phyloP scores from a whole-genome alignment of 106 monocot species.

The Amphibolis antarctica region DNA sequence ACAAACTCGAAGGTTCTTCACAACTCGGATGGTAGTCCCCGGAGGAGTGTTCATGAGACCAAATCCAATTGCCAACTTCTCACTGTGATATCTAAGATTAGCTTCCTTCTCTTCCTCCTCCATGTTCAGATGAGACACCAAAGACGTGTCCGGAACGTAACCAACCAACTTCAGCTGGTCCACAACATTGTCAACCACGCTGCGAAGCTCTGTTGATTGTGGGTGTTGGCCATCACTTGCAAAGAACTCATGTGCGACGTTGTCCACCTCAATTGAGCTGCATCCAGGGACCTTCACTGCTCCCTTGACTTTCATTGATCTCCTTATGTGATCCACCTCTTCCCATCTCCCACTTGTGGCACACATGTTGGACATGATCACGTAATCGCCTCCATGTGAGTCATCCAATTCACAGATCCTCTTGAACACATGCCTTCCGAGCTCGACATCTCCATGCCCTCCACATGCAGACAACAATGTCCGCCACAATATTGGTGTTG shows the following conservation, averaged over 20 bases:
- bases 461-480: constrained; percentile 51
- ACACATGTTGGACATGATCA: constrained; percentile 63
- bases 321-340: constrained; percentile 39
- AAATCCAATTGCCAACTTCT: constrained; percentile 78
- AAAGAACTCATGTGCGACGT: constrained; percentile 69
- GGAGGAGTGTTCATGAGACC: constrained; percentile 59
- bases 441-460: constrained; percentile 37
- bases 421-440: constrained; percentile 50
- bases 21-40: constrained; percentile 41
- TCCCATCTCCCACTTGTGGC: constrained; percentile 43
- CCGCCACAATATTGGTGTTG: constrained; percentile 61
- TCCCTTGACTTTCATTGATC: constrained; percentile 40
- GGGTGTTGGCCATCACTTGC: constrained; percentile 51
- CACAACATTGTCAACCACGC: constrained; percentile 50
- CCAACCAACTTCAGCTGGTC: constrained; percentile 42
- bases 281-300: constrained; percentile 61
- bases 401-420: constrained; percentile 50
- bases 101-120: constrained; percentile 56
- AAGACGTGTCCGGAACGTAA: constrained; percentile 45
- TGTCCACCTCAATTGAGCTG: constrained; percentile 58
- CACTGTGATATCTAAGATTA: constrained; percentile 66
- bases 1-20: constrained; percentile 69
- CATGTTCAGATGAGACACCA: constrained; percentile 40
- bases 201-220: constrained; percentile 24
- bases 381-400: constrained; percentile 62